Conservation (phyloP, 179 eudicot genomes). For the Spergularia azorica region DNA sequence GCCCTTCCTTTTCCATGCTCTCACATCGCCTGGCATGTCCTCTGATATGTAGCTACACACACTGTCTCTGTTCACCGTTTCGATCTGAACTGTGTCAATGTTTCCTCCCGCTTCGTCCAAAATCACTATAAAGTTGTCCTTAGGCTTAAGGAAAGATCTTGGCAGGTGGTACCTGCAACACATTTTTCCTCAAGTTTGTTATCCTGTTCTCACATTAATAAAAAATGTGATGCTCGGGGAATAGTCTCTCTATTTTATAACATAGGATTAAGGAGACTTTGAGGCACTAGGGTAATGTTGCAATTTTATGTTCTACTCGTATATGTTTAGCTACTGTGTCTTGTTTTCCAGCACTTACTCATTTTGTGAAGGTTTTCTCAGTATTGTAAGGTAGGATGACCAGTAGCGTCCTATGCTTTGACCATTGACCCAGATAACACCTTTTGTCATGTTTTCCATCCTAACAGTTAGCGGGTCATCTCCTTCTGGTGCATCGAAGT, state of each 20-base stretch:
- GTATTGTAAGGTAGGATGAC: conserved; percentile 57
- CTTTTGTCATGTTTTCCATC: conserved; percentile 76
- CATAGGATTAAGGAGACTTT: too few species aligned
- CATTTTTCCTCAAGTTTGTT: not conserved
- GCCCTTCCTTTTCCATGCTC: conserved; percentile 50
- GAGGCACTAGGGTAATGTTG: not conserved
- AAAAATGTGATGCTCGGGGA: too few species aligned
- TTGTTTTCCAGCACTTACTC: conserved; percentile 59
- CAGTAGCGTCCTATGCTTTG: conserved; percentile 79
- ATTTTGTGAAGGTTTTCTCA: conserved; percentile 58
- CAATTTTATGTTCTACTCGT: too few species aligned
- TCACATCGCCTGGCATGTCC: conserved; percentile 48
- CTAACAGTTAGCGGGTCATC: conserved; percentile 57
- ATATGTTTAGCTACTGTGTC: too few species aligned
- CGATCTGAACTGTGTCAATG: conserved; percentile 51
- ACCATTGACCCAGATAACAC: conserved; percentile 83
- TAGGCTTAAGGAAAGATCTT: conserved; percentile 64
- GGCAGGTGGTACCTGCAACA: conserved; percentile 81
- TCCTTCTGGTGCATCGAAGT: conserved; percentile 88
- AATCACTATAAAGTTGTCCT: conserved; percentile 65
- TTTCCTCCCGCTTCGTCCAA: conserved; percentile 77
- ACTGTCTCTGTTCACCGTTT: conserved; percentile 59
- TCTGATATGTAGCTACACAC: conserved; percentile 64
- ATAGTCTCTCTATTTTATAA: too few species aligned
- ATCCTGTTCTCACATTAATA: not conserved